phyloP scores from a whole-genome alignment of 306 rosid species.

The Vigna trinervia region DNA sequence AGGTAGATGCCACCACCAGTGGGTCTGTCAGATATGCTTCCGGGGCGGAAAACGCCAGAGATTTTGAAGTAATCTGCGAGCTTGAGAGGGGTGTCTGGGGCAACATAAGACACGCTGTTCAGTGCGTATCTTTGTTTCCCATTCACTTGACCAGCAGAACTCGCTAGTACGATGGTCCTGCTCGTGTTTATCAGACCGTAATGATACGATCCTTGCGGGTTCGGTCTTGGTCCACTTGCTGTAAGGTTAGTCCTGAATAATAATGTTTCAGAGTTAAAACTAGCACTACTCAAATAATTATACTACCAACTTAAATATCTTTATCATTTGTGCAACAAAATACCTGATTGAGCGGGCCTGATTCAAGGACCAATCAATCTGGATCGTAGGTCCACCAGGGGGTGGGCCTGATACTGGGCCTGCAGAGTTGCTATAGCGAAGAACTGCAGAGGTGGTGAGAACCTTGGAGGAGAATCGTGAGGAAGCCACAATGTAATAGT shows the following conservation, averaged over 20 bases:
- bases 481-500: slow-evolving; percentile 79
- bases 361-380: slow-evolving; percentile 95
- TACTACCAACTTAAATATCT: too few species aligned
- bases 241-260: slow-evolving; percentile 87
- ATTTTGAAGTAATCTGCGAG: slow-evolving; percentile 89
- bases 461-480: slow-evolving; percentile 67
- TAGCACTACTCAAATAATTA: too few species aligned
- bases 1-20: slow-evolving; percentile 84
- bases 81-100: slow-evolving; percentile 92
- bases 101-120: slow-evolving; percentile 86
- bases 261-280: too few species aligned
- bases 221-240: slow-evolving; percentile 98
- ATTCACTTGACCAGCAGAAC: slow-evolving; percentile 75
- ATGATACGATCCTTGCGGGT: slow-evolving; percentile 98
- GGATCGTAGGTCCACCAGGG: slow-evolving; percentile 99
- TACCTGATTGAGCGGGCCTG: slow-evolving; percentile 98
- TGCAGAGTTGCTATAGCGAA: slow-evolving; percentile 82
- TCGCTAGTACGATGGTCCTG: slow-evolving; percentile 68
- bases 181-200: slow-evolving; percentile 79
- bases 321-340: not conserved
- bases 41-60: slow-evolving; percentile 76
- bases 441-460: slow-evolving; percentile 73
- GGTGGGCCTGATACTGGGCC: slow-evolving; percentile 83
- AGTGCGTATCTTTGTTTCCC: slow-evolving; percentile 89
- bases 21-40: slow-evolving; percentile 85